A percentile compares a stretch with the other conserved stretches of the same genome.
phyloP scores from a whole-genome alignment of 2,329 filamentous ascomycete genomes.

The Sporothrix globosa region DNA sequence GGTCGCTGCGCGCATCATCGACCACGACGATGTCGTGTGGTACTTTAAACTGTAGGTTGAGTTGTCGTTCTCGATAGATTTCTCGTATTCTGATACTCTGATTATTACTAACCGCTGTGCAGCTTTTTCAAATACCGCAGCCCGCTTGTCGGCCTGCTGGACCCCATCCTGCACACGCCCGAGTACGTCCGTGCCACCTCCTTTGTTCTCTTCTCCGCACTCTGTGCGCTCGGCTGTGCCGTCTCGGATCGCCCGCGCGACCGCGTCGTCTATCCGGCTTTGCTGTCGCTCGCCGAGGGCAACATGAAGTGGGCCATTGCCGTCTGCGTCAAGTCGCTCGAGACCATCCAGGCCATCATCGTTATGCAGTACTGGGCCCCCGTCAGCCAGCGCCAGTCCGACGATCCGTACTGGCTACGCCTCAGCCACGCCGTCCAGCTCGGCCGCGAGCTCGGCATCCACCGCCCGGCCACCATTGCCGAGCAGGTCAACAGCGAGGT shows the following conservation, averaged over 20 bases:
- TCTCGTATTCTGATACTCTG: too few species aligned
- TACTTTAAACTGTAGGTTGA: constrained; percentile 34
- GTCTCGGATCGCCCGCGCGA: constrained; percentile 39
- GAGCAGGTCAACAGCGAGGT: constrained; percentile 36
- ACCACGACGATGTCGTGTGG: constrained; percentile 36
- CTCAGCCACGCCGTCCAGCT: constrained; percentile 39
- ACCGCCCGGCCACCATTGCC: constrained; percentile 35
- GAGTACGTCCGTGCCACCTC: constrained; percentile 38
- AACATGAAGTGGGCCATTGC: constrained; percentile 40
- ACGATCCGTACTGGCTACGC: constrained; percentile 40
- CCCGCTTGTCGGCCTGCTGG: constrained; percentile 38
- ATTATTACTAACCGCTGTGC: neutral
- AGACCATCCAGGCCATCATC: constrained; percentile 39
- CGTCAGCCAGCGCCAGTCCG: constrained; percentile 34
- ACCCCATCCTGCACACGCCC: constrained; percentile 38
- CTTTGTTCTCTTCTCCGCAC: constrained; percentile 39
- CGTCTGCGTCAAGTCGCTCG: constrained; percentile 38
- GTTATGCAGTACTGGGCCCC: constrained; percentile 40
- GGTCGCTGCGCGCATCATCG: constrained; percentile 37
- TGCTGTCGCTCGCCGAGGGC: constrained; percentile 38
- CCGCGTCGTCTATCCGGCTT: constrained; percentile 36
- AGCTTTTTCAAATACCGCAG: constrained; percentile 39
- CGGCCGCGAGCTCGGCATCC: constrained; percentile 38
- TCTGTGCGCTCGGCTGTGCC: constrained; percentile 40
- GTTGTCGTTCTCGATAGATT: neutral